Evolutionary conservation across 495 filamentous ascomycete species (phyloP).

Genomic region (Parathielavia hyrcaniae): DNA sequence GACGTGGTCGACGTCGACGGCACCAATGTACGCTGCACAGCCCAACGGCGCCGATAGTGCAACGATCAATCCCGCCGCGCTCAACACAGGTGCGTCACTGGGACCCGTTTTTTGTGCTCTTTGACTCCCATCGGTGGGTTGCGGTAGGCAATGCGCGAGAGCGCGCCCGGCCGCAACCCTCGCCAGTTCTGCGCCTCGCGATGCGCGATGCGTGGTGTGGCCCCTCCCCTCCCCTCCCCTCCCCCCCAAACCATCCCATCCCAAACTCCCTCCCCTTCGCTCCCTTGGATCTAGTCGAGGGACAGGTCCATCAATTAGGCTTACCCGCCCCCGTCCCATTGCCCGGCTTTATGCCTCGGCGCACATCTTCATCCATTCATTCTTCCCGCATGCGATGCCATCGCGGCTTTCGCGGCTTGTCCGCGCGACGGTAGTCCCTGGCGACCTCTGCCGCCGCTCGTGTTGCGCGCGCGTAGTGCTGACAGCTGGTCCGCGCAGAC

Average conservation of each 20-base stretch:
- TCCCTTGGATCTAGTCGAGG: background rate
- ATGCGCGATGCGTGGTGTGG: background rate
- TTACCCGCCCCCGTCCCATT: background rate
- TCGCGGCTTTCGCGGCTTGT: background rate
- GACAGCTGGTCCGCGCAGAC: slow-evolving; percentile 32
- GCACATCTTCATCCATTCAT: background rate
- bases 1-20: slow-evolving; percentile 38
- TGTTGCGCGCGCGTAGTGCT: slow-evolving; percentile 19
- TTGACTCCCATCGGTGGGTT: background rate
- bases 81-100: slow-evolving; percentile 47
- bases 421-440: background rate
- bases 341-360: background rate
- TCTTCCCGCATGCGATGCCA: background rate
- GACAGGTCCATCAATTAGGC: background rate
- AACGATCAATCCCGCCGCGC: slow-evolving; percentile 51
- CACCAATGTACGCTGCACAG: slow-evolving; percentile 51
- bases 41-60: slow-evolving; percentile 52
- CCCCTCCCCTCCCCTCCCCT: too few relatives aligned
- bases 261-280: background rate
- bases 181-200: background rate
- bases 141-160: background rate
- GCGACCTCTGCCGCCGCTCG: background rate
- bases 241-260: too few relatives aligned
- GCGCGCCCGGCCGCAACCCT: background rate
- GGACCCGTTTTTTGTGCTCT: background rate